Base-by-base conservation (phyloP, 2,329 filamentous ascomycete species). In the Pestalotiopsis sp. region DNA sequence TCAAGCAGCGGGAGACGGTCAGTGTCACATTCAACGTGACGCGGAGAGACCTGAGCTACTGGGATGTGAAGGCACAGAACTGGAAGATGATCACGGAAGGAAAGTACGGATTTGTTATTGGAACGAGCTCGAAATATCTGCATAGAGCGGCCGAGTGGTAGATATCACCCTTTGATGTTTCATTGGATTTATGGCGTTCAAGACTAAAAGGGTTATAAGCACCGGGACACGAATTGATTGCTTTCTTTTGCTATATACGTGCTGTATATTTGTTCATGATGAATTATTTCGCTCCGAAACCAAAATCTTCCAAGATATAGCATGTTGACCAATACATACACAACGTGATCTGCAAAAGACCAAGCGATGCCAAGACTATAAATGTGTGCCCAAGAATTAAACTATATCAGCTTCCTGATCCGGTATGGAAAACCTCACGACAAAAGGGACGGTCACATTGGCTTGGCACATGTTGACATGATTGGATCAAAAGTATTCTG, bases 31-130 rank as follows among this genome's bases (percentile, higher is more conserved):
- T 94, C 73, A 80, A 82, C 0, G 73, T 94, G 68, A 92, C 86
- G 6, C 85, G 92, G 68, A 88, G 91, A 73, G 92, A 94, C 75
- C 68, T 94, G 67, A 93, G 91, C 72, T 91, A 92, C 60, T 94
- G 92, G 92, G 91, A 92, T 75, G 86, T 89, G 0, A 78, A 82
- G 5, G 77, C 81, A 56, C 91, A 93, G 80, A 93, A 93, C 72
- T 94, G 92, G 92, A 84, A 89, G 1, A 83, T 90, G 78, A 84
- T 87, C 1, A 78, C 76, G 1, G 80, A 84, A n/a, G 82, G 82
- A 1, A 74, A 75, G 56, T 84, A 83, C 61, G 81, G 72, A 25
- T 77, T 85, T 64, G 72, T 73, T 39, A 78, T 85, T 17, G 83
- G 83, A 2, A 71, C 70, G 27, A 80, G 78, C 60, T 80, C 78